phyloP scores from a whole-genome alignment of 176 grass and related monocot genomes.

The Poa pratensis region DNA sequence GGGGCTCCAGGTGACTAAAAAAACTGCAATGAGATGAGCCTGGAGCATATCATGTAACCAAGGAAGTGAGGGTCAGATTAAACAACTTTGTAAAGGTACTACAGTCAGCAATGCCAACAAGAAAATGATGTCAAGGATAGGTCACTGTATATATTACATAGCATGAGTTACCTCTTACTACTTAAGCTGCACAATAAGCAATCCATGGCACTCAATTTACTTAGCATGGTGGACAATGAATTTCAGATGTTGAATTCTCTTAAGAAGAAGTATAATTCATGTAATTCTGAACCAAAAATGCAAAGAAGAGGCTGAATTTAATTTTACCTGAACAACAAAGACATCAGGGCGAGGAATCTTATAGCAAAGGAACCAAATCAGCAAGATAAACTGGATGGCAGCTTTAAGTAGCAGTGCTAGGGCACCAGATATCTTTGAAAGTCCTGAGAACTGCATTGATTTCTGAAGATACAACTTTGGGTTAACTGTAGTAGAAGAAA shows the following conservation, averaged over 20 bases:
- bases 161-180: background rate
- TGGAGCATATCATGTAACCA: background rate
- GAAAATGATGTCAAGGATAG: slow-evolving; percentile 15
- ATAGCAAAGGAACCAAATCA: slow-evolving; percentile 87
- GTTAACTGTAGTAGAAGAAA: slow-evolving; percentile 27
- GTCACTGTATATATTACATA: background rate
- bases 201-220: background rate
- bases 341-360: slow-evolving; percentile 90
- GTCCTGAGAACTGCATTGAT: slow-evolving; percentile 69
- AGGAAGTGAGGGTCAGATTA: background rate
- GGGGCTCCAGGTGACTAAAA: slow-evolving; percentile 3
- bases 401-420: slow-evolving; percentile 91
- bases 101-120: background rate
- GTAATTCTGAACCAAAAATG: slow-evolving; percentile 5
- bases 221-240: background rate
- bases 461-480: slow-evolving; percentile 45
- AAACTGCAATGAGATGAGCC: background rate
- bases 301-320: background rate
- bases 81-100: background rate
- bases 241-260: background rate
- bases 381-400: slow-evolving; percentile 67
- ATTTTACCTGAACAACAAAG: slow-evolving; percentile 74
- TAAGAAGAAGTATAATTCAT: background rate
- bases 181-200: slow-evolving; percentile 2
- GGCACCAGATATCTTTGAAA: slow-evolving; percentile 87